phyloP scores from a whole-genome alignment of 768 basidiomycete species.

The Asterophora parasitica region DNA sequence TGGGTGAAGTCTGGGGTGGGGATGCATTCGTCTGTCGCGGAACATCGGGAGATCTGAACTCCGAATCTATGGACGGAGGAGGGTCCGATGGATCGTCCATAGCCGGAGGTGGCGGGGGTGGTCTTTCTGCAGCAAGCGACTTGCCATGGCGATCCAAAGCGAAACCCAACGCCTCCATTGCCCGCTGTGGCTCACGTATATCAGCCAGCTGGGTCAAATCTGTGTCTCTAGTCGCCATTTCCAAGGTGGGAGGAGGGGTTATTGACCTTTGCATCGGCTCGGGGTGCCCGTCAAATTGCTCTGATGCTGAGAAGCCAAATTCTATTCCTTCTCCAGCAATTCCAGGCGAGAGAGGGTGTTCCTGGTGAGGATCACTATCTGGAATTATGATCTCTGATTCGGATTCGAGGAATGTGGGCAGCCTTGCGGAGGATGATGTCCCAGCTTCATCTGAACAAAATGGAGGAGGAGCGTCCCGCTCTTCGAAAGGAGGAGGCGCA shows the following conservation, averaged over 20 bases:
- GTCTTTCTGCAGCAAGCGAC: conserved; percentile 32
- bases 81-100: conserved; percentile 88
- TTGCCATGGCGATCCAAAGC: conserved; percentile 50
- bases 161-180: conserved; percentile 54
- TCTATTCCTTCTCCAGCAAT: conserved; percentile 72
- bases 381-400: conserved; percentile 75
- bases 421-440: conserved; percentile 51
- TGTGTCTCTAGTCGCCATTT: conserved; percentile 68
- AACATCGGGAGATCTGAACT: conserved; percentile 52
- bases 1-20: conserved; percentile 30
- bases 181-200: conserved; percentile 46
- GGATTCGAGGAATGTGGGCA: conserved; percentile 78
- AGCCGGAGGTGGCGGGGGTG: conserved; percentile 75
- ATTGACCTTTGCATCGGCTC: conserved; percentile 58
- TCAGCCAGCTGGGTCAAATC: conserved; percentile 65
- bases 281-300: conserved; percentile 81
- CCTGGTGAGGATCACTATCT: conserved; percentile 32
- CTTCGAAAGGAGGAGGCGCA: conserved; percentile 83
- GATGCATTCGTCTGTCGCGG: conserved; percentile 24
- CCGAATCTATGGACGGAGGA: conserved; percentile 84
- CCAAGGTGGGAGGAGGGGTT: conserved; percentile 74
- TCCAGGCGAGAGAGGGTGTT: conserved; percentile 26
- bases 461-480: conserved; percentile 76
- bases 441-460: conserved; percentile 53
- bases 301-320: conserved; percentile 66